Conservation (phyloP, 805 yeast species). For the Wickerhamomyces hampshirensis region DNA sequence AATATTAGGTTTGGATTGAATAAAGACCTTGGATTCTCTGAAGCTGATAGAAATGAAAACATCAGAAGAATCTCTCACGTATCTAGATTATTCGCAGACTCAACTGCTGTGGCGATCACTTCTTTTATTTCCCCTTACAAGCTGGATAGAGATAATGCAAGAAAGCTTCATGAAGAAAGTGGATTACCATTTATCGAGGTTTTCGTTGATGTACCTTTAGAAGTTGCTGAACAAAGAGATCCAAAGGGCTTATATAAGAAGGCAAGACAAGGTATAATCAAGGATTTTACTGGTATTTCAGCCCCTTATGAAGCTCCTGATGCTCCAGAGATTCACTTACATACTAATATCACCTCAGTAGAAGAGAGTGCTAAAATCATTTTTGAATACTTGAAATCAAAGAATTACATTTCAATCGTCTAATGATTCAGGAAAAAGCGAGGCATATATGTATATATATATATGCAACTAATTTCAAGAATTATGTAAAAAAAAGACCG, state of each 20-base stretch:
- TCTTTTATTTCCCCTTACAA: conserved; percentile 92
- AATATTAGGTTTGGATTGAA: conserved; percentile 92
- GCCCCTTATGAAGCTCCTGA: conserved; percentile 96
- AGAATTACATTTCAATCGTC: conserved; percentile 29
- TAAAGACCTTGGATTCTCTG: conserved; percentile 91
- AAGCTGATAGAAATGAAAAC: conserved; percentile 88
- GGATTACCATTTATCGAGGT: conserved; percentile 85
- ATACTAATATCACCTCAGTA: conserved; percentile 62
- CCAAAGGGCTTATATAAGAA: conserved; percentile 96
- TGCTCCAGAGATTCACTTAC: conserved; percentile 75
- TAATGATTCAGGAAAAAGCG: conserved; percentile 1
- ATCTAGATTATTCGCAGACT: conserved; percentile 87
- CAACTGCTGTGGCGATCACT: conserved; percentile 83
- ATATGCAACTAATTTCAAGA: too few relatives aligned
- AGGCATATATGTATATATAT: too few relatives aligned
- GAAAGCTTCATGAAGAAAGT: conserved; percentile 74
- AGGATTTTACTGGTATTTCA: conserved; percentile 91
- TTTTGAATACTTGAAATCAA: conserved; percentile 56
- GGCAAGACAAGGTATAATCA: conserved; percentile 92
- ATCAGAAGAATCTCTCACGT: conserved; percentile 95
- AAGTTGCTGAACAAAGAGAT: conserved; percentile 94
- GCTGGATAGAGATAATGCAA: conserved; percentile 78
- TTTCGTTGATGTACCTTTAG: conserved; percentile 87
- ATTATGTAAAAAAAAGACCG: too few relatives aligned
- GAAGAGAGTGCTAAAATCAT: conserved; percentile 80